These are phyloP conservation scores for Chrysoporthe austroafricana DNA, from an alignment of 2,329 filamentous ascomycete genomes.

Conservation along the genomic window DNA sequence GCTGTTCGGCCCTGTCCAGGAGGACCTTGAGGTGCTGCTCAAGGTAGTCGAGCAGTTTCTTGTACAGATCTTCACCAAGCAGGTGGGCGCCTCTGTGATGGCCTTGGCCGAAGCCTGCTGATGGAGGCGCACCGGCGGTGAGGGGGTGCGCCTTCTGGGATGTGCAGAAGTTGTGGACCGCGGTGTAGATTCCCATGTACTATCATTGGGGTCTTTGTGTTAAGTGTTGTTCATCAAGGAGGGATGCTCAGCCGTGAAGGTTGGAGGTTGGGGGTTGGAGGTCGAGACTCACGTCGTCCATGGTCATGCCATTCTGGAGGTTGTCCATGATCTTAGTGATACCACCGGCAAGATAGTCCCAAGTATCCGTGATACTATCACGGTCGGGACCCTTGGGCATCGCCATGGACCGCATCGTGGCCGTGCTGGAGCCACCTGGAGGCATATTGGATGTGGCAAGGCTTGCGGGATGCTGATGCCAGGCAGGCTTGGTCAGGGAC, in stretches of 20 bases:
- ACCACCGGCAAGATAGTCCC: constrained; percentile 85
- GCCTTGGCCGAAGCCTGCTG: constrained; percentile 39
- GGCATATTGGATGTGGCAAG: constrained; percentile 35
- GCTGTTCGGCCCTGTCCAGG: constrained; percentile 72
- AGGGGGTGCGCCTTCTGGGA: constrained; percentile 76
- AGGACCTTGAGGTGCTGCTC: constrained; percentile 75
- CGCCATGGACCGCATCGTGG: constrained; percentile 38
- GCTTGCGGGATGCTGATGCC: constrained; percentile 16
- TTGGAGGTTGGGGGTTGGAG: constrained; percentile 1
- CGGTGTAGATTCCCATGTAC: constrained; percentile 98
- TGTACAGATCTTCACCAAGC: constrained; percentile 93
- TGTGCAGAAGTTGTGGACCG: constrained; percentile 98
- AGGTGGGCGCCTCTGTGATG: constrained; percentile 67
- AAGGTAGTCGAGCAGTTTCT: constrained; percentile 86
- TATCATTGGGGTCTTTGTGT: constrained; percentile 37
- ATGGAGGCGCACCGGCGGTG: constrained; percentile 55
- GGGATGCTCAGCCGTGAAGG: constrained; percentile 22
- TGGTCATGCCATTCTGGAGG: constrained; percentile 88
- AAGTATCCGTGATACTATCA: constrained; percentile 62
- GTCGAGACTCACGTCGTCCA: constrained; percentile 70
- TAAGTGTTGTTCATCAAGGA: constrained; percentile 25
- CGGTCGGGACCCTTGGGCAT: constrained; percentile 64
- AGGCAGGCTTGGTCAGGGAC: constrained; percentile 18
- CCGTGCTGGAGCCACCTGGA: constrained; percentile 26
- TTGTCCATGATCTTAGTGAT: constrained; percentile 94